A percentile compares a stretch with the other conserved stretches of the same genome.
Evolutionary conservation across 1,284 basidiomycete species (phyloP).

Genomic region (Ceratobasidium sp.): DNA sequence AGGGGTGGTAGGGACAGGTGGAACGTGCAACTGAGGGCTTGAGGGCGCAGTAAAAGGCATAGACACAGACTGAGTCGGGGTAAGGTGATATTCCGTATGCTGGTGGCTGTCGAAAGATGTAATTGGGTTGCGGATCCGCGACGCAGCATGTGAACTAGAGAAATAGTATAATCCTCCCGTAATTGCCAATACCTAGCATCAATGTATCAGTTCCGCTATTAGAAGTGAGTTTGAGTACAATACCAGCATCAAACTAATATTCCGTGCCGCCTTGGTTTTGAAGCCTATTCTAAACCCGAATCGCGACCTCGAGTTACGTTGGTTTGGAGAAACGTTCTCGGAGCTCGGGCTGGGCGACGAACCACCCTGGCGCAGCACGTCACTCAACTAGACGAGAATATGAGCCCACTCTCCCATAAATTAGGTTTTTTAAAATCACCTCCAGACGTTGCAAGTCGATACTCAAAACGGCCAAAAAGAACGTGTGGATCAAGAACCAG

Average conservation of each 20-base stretch:
- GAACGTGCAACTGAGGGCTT: conserved; percentile 5
- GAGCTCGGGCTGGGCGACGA: conserved; percentile 26
- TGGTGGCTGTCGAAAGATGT: conserved; percentile 7
- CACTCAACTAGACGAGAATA: conserved; percentile 67
- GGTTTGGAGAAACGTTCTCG: conserved; percentile 24
- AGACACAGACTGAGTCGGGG: conserved; percentile 35
- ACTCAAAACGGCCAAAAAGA: conserved; percentile 89
- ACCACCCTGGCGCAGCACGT: conserved; percentile 74
- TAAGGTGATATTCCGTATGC: conserved; percentile 29
- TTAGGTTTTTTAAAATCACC: conserved; percentile 57
- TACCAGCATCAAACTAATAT: conserved; percentile 49
- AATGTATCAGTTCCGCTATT: conserved; percentile 21
- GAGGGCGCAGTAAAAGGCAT: conserved; percentile 18
- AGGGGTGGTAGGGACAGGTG: conserved; percentile 8
- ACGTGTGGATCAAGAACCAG: conserved; percentile 94
- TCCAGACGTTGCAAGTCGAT: conserved; percentile 92
- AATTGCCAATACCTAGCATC: conserved; percentile 72
- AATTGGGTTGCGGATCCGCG: not conserved
- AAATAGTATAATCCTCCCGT: conserved; percentile 78
- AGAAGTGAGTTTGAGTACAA: not conserved
- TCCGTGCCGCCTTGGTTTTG: conserved; percentile 46
- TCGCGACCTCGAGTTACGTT: conserved; percentile 21
- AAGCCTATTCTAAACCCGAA: conserved; percentile 37
- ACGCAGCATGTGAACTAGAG: conserved; percentile 50
- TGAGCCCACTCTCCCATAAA: conserved; percentile 4